Percentiles rank a stretch among this genome's conserved stretches.
Conservation (phyloP, 2,329 filamentous ascomycete genomes). For the Aspergillus puulaauensis region DNA sequence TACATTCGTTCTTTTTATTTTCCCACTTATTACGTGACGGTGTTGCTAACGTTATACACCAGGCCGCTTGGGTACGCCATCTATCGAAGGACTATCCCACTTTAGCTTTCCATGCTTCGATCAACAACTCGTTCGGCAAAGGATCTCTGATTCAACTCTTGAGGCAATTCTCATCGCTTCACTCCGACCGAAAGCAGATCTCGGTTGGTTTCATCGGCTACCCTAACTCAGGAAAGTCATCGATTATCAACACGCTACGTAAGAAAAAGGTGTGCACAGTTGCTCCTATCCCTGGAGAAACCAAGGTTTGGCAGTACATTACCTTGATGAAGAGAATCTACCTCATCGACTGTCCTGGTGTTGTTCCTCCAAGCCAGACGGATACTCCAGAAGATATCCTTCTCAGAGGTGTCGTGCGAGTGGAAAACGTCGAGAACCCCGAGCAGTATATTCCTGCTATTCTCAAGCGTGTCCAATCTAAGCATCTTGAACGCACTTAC, state of each 20-base stretch:
- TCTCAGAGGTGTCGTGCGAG: slow-evolving; percentile 83
- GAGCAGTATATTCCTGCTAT: slow-evolving; percentile 92
- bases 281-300: slow-evolving; percentile 93
- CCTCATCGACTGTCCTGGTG: slow-evolving; percentile 94
- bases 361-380: slow-evolving; percentile 82
- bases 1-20: slow-evolving; percentile 40
- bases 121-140: slow-evolving; percentile 96
- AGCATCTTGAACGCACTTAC: slow-evolving; percentile 91
- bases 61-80: slow-evolving; percentile 90
- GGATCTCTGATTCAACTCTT: slow-evolving; percentile 89
- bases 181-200: slow-evolving; percentile 90
- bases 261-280: slow-evolving; percentile 94
- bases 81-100: slow-evolving; percentile 92
- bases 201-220: slow-evolving; percentile 87
- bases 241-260: slow-evolving; percentile 92
- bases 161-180: slow-evolving; percentile 86
- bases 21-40: slow-evolving; percentile 26
- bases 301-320: slow-evolving; percentile 97
- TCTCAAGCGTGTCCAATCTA: slow-evolving; percentile 74
- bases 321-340: slow-evolving; percentile 93
- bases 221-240: slow-evolving; percentile 93
- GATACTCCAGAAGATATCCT: slow-evolving; percentile 87
- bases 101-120: slow-evolving; percentile 88
- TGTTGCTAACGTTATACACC: slow-evolving; percentile 32
- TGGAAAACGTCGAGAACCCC: slow-evolving; percentile 94